Conservation (phyloP, 441 rosid species). For the Croton setiger region DNA sequence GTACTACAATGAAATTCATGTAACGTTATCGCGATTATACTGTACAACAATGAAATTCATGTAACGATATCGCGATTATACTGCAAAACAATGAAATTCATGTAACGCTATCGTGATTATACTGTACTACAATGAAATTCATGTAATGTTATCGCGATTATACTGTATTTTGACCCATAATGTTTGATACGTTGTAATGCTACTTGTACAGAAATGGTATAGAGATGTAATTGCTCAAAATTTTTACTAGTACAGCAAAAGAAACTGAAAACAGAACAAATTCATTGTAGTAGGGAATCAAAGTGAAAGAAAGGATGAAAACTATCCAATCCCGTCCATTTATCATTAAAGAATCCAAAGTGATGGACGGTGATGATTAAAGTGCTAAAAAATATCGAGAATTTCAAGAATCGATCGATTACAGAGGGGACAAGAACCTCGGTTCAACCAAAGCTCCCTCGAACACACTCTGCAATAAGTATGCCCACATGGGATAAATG, state of each 20-base stretch:
- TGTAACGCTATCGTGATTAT: no score
- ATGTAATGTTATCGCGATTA: no score
- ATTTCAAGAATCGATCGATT: not conserved
- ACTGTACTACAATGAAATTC: no score
- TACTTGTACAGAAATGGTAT: not conserved
- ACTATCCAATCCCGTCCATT: not conserved
- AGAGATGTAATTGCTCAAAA: no score
- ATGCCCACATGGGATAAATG: constrained; percentile 93
- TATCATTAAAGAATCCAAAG: no score
- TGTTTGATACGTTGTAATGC: not conserved
- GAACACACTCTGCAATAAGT: constrained; percentile 49
- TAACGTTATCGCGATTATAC: no score
- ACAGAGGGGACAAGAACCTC: constrained; percentile 5
- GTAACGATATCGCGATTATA: no score
- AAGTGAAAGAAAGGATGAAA: not conserved
- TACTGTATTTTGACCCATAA: no score
- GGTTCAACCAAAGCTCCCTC: constrained; percentile 4
- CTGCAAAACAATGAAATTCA: no score
- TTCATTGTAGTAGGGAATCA: not conserved
- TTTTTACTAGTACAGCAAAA: not conserved
- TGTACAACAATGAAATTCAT: no score
- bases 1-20: no score
- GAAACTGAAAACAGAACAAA: not conserved
- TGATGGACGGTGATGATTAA: not conserved
- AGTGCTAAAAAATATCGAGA: not conserved